Evolutionary conservation across 2,329 filamentous ascomycete genomes (phyloP).

Genomic region (Pyrenophora graminea): DNA sequence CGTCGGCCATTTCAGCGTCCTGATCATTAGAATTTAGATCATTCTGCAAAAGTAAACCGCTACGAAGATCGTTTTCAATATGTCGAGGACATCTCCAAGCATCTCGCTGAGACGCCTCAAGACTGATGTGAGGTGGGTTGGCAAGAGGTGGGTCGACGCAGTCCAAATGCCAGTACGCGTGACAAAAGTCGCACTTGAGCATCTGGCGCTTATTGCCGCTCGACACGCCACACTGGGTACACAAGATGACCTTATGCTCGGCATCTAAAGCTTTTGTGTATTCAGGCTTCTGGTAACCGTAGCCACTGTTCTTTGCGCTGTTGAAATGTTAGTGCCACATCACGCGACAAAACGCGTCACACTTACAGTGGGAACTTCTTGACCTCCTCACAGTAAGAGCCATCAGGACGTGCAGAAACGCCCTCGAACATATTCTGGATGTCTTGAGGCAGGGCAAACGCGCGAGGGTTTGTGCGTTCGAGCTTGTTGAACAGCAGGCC

Average conservation of each 20-base stretch:
- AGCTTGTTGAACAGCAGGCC: slow-evolving; percentile 66
- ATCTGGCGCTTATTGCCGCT: slow-evolving; percentile 70
- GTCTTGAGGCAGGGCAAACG: slow-evolving; percentile 70
- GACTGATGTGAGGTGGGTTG: slow-evolving; percentile 66
- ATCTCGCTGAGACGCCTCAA: slow-evolving; percentile 60
- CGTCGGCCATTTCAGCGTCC: slow-evolving; percentile 38
- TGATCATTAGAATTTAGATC: slow-evolving; percentile 37
- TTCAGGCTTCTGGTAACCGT: slow-evolving; percentile 47
- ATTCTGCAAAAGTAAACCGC: slow-evolving; percentile 38
- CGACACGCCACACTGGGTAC: slow-evolving; percentile 72
- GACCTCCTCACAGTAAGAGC: slow-evolving; percentile 76
- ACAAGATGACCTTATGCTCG: slow-evolving; percentile 77
- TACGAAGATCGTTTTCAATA: slow-evolving; percentile 70
- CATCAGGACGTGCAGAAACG: slow-evolving; percentile 74
- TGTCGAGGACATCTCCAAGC: slow-evolving; percentile 92
- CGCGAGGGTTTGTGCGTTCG: slow-evolving; percentile 70
- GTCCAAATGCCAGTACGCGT: slow-evolving; percentile 86
- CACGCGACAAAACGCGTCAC: slow-evolving; percentile 32
- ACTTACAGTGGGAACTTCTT: slow-evolving; percentile 63
- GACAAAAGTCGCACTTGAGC: slow-evolving; percentile 83
- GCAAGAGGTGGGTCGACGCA: slow-evolving; percentile 85
- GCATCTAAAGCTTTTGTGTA: slow-evolving; percentile 68
- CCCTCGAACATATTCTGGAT: slow-evolving; percentile 79
- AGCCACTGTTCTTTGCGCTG: slow-evolving; percentile 47
- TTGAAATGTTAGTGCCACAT: slow-evolving; percentile 32